Evolutionary conservation across 164 flowering plant genomes (phyloP), one percentile per base, ranked within the genome.

Genomic region (Tetracentron sinense): DNA sequence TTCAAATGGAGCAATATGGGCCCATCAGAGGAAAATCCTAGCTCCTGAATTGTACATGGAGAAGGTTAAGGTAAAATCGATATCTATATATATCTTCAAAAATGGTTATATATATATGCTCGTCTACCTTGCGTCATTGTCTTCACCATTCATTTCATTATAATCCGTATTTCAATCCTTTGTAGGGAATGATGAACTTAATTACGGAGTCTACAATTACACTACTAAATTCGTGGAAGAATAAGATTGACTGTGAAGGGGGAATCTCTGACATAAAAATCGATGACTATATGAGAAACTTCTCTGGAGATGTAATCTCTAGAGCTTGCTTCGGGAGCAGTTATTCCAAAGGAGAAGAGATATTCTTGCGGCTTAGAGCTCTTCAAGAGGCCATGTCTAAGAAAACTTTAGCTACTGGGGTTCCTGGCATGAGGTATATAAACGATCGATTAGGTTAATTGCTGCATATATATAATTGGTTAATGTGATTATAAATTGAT

Each of bases 11-110:
- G 21, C 52, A 0, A 1, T n/a, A 16, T 84, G 89, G 86, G 74
- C 73, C 7, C 74, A 78, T n/a, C 86, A 82, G 23, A 72, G 84
- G 59, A 82, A 81, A 55, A 65, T 78, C 30, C 54, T 80, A 42
- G 83, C 83, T 20, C 83, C 79, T 21, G 67, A 74, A 25, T 71
- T 82, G 7, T 72, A 54, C 70, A 61, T 74, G 64, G 75, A 82
- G 29, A 76, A 76, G 54, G 79, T 80, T 12, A 80, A 80, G 80
- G 82, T 78, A 72, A n/a, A 21, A 2, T 35, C 60, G 14, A 6
- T 28, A 28, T 1, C 21, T 28, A 28, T 29, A 3, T 17, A 55
- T 19, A 2, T 6, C 33, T n/a, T n/a, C n/a, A n/a, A n/a, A n/a
- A n/a, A n/a, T n/a, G n/a, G n/a, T n/a, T n/a, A n/a, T n/a, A n/a